phyloP scores from a whole-genome alignment of 2,329 filamentous ascomycete genomes.

The Claviceps sp. region DNA sequence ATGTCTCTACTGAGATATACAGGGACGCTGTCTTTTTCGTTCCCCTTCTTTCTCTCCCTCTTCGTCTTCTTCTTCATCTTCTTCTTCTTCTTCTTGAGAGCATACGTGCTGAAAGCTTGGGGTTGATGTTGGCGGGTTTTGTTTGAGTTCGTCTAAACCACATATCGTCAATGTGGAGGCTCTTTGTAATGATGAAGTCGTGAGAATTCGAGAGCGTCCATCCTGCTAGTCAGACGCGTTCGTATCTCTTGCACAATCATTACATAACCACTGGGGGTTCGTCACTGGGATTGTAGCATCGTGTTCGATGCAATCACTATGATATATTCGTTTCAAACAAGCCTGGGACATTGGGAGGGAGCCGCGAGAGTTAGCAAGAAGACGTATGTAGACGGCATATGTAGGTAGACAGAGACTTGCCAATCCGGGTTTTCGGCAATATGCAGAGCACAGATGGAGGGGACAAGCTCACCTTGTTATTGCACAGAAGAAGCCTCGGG shows the following conservation, averaged over 20 bases:
- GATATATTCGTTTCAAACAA: conserved; percentile 33
- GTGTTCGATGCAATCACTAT: conserved; percentile 30
- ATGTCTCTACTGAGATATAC: too few relatives aligned
- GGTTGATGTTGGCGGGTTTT: neutral
- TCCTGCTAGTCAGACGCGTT: conserved; percentile 13
- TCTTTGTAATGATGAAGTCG: neutral
- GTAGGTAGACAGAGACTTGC: too few relatives aligned
- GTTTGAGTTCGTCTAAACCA: neutral
- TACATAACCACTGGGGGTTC: conserved; percentile 29
- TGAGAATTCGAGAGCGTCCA: neutral
- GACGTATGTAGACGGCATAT: too few relatives aligned
- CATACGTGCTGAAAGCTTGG: neutral
- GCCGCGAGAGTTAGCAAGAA: neutral
- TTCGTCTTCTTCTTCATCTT: too few relatives aligned
- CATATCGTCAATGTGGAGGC: too few relatives aligned
- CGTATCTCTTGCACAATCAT: conserved; percentile 21
- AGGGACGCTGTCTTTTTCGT: too few relatives aligned
- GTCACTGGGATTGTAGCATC: conserved; percentile 22
- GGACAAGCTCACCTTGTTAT: conserved; percentile 29
- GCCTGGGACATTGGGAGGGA: conserved; percentile 15
- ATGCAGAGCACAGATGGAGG: neutral
- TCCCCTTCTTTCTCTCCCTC: too few relatives aligned
- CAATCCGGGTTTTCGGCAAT: too few relatives aligned
- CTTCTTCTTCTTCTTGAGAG: too few relatives aligned
- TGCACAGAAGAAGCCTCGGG: conserved; percentile 34